A percentile compares a stretch with the other conserved stretches of the same genome.
Conservation (phyloP, 768 basidiomycete genomes). For the Panaeolus cyanescens region DNA sequence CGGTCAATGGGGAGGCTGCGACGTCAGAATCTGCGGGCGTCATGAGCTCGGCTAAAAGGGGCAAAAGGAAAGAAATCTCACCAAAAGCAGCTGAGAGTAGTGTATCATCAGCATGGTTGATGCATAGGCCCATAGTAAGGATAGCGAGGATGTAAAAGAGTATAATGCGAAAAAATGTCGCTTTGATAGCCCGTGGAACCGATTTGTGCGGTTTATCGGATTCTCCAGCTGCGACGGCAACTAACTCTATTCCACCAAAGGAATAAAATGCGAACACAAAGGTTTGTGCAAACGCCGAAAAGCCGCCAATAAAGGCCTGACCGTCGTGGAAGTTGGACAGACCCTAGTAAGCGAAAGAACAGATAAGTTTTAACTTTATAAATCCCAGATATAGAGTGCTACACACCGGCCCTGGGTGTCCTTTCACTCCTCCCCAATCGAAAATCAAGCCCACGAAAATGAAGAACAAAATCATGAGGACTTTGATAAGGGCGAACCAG, state of each 20-base stretch:
- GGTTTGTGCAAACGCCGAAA: constrained; percentile 51
- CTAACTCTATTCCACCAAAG: constrained; percentile 69
- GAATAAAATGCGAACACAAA: constrained; percentile 76
- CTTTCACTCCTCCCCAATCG: constrained; percentile 61
- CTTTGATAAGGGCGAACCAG: constrained; percentile 68
- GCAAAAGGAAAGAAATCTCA: constrained; percentile 20
- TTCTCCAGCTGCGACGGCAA: constrained; percentile 75
- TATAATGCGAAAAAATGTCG: constrained; percentile 66
- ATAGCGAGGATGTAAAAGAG: constrained; percentile 68
- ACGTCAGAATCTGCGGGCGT: constrained; percentile 44
- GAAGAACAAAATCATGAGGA: constrained; percentile 61
- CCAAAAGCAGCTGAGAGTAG: constrained; percentile 48
- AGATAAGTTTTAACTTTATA: constrained; percentile 6
- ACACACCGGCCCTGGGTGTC: constrained; percentile 58
- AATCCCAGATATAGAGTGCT: not conserved
- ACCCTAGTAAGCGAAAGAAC: constrained; percentile 32
- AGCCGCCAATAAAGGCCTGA: constrained; percentile 58
- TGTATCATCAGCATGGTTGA: constrained; percentile 59
- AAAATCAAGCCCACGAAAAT: constrained; percentile 63
- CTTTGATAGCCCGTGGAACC: constrained; percentile 66
- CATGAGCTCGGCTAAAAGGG: not conserved
- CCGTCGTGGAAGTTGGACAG: constrained; percentile 49
- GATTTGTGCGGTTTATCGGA: constrained; percentile 62
- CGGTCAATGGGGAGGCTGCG: constrained; percentile 61
- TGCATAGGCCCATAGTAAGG: constrained; percentile 65